A percentile compares a stretch with the other conserved stretches of the same genome.
These are phyloP conservation scores for Brasilioporus rufonigricans DNA, from an alignment of 768 basidiomycete genomes.

Conservation along the genomic window DNA sequence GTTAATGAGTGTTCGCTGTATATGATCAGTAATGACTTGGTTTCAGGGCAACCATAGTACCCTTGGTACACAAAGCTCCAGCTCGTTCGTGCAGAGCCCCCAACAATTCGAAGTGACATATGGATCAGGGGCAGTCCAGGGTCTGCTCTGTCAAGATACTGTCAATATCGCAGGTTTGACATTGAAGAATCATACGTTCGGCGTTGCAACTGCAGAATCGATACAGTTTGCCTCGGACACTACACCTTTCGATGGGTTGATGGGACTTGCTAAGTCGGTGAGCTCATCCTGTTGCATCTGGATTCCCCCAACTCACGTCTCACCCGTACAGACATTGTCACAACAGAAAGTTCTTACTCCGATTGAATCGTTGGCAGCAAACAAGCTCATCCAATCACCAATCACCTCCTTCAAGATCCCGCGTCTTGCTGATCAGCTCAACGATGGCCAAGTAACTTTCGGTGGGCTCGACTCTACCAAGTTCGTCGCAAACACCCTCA, in stretches of 20 bases:
- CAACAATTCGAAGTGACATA: conserved; percentile 61
- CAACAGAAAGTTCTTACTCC: conserved; percentile 64
- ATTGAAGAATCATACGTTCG: conserved; percentile 61
- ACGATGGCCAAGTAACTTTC: conserved; percentile 80
- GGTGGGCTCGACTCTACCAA: conserved; percentile 72
- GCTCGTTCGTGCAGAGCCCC: conserved; percentile 54
- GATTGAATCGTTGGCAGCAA: conserved; percentile 62
- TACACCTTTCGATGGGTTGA: conserved; percentile 66
- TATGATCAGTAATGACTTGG: conserved; percentile 19
- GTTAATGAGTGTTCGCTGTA: conserved; percentile 11
- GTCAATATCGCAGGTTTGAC: conserved; percentile 60
- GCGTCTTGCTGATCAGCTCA: conserved; percentile 59
- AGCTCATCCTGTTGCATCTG: conserved; percentile 24
- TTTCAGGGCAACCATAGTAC: conserved; percentile 60
- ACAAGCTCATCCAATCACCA: conserved; percentile 55
- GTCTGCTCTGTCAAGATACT: conserved; percentile 61
- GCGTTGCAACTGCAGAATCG: conserved; percentile 59
- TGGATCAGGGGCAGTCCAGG: conserved; percentile 67
- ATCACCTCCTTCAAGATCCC: conserved; percentile 82
- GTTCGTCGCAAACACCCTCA: conserved; percentile 58
- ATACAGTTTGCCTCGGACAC: conserved; percentile 52
- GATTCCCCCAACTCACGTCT: background rate
- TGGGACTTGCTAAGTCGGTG: conserved; percentile 75
- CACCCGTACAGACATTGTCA: conserved; percentile 49
- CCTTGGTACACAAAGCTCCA: conserved; percentile 61